A percentile compares a stretch with the other conserved stretches of the same genome.
Conservation (phyloP, 768 basidiomycete species). For the Suillus subalutaceus region DNA sequence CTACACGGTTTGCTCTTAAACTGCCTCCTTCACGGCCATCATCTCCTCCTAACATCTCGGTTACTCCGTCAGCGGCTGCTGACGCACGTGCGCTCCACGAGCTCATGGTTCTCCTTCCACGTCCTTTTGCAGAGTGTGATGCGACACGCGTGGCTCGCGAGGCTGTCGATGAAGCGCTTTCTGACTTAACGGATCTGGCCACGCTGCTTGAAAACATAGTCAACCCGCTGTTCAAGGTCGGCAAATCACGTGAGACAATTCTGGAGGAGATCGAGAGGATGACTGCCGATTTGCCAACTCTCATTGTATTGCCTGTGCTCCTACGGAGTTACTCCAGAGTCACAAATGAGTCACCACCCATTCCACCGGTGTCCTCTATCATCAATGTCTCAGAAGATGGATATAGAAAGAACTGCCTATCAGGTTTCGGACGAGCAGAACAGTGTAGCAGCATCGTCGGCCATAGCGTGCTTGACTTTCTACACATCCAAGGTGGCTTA, state of each 20-base stretch:
- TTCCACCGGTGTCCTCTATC: slow-evolving; percentile 38
- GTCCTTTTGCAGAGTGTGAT: slow-evolving; percentile 54
- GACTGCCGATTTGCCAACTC: slow-evolving; percentile 68
- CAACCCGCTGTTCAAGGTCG: slow-evolving; percentile 28
- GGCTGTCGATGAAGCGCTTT: slow-evolving; percentile 80
- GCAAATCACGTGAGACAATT: slow-evolving; percentile 29
- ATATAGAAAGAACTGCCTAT: slow-evolving; percentile 69
- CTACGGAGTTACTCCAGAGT: slow-evolving; percentile 46
- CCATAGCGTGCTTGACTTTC: slow-evolving; percentile 54
- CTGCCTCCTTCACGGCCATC: slow-evolving; percentile 68
- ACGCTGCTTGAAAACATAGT: slow-evolving; percentile 57
- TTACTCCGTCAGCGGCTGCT: slow-evolving; percentile 45
- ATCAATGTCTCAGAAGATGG: slow-evolving; percentile 61
- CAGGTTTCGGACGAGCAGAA: slow-evolving; percentile 79
- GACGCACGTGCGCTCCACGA: slow-evolving; percentile 69
- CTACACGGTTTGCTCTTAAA: slow-evolving; percentile 66
- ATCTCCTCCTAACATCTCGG: slow-evolving; percentile 49
- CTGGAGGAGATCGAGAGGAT: slow-evolving; percentile 50
- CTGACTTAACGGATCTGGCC: slow-evolving; percentile 59
- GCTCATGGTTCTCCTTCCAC: slow-evolving; percentile 61
- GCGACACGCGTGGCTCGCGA: slow-evolving; percentile 65
- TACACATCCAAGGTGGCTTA: slow-evolving; percentile 41
- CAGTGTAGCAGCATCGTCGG: slow-evolving; percentile 66
- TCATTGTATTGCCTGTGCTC: slow-evolving; percentile 73
- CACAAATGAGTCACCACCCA: neutral